A percentile compares a stretch with the other conserved stretches of the same genome.
Conservation (phyloP, 2,329 filamentous ascomycete species). For the Monascus ruber region DNA sequence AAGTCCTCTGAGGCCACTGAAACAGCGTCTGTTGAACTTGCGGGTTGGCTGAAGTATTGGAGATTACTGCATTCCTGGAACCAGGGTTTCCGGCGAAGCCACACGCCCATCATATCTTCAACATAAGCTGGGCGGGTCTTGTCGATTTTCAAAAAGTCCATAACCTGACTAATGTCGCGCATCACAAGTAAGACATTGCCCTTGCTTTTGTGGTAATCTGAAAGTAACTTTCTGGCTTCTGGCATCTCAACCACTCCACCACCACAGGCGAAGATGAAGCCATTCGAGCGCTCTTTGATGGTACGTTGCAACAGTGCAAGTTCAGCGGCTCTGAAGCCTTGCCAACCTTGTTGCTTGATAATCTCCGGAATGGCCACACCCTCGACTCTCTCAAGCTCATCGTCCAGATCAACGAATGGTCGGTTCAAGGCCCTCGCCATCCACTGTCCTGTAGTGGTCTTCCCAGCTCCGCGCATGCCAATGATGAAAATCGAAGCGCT, state of each 20-base stretch:
- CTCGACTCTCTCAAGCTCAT: slow-evolving; percentile 64
- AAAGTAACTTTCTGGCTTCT: slow-evolving; percentile 64
- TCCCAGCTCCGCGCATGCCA: slow-evolving; percentile 93
- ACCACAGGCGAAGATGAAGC: slow-evolving; percentile 83
- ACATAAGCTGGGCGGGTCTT: slow-evolving; percentile 86
- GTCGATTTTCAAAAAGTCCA: slow-evolving; percentile 79
- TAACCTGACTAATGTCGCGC: slow-evolving; percentile 74
- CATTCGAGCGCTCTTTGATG: slow-evolving; percentile 61
- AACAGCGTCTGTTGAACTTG: slow-evolving; percentile 37
- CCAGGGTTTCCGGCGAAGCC: slow-evolving; percentile 77
- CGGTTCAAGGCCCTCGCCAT: slow-evolving; percentile 64
- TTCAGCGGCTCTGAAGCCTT: slow-evolving; percentile 73
- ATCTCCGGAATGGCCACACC: slow-evolving; percentile 76
- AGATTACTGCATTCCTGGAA: slow-evolving; percentile 90
- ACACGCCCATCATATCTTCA: slow-evolving; percentile 84
- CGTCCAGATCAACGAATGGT: slow-evolving; percentile 76
- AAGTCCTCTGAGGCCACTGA: slow-evolving; percentile 56
- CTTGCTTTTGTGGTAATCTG: slow-evolving; percentile 59
- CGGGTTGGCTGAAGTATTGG: slow-evolving; percentile 74
- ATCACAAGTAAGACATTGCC: slow-evolving; percentile 82
- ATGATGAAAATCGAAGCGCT: slow-evolving; percentile 77
- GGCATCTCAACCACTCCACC: slow-evolving; percentile 84
- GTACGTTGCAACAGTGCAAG: slow-evolving; percentile 60
- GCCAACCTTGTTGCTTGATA: slow-evolving; percentile 70
- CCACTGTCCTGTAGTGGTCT: slow-evolving; percentile 87